These are phyloP conservation scores for Aulographum hederae DNA, from an alignment of 2,329 filamentous ascomycete genomes.

Conservation along the genomic window DNA sequence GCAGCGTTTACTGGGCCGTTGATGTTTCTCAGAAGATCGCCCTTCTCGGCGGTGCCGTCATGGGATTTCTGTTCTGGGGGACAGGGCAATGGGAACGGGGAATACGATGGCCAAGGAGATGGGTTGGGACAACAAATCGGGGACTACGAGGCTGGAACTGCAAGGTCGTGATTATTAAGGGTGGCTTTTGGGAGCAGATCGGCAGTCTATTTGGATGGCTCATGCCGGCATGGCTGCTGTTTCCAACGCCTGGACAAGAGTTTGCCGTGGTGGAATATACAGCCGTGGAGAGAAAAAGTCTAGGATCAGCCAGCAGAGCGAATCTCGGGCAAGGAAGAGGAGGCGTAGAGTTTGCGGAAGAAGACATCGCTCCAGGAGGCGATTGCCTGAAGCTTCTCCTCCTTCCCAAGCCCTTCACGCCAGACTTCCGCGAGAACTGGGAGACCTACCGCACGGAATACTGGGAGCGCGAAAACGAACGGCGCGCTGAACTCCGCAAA, in stretches of 20 bases:
- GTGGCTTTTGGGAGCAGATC: slow-evolving; percentile 64
- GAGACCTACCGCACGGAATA: slow-evolving; percentile 86
- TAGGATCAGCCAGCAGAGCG: too few relatives aligned
- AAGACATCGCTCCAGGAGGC: slow-evolving; percentile 77
- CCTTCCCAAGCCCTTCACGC: slow-evolving; percentile 84
- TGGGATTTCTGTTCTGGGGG: slow-evolving; percentile 72
- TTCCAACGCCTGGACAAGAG: slow-evolving; percentile 44
- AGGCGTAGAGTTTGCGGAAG: slow-evolving; percentile 42
- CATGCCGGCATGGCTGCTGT: slow-evolving; percentile 50
- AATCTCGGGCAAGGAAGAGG: background rate
- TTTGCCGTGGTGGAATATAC: slow-evolving; percentile 61
- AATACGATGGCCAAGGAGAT: slow-evolving; percentile 81
- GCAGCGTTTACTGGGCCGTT: slow-evolving; percentile 90
- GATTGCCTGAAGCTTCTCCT: slow-evolving; percentile 84
- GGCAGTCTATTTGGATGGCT: slow-evolving; percentile 60
- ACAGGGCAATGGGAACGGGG: slow-evolving; percentile 95
- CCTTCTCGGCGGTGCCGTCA: slow-evolving; percentile 79
- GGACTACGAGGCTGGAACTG: slow-evolving; percentile 86
- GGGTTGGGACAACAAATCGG: slow-evolving; percentile 77
- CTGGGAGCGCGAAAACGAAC: slow-evolving; percentile 93
- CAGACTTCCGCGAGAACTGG: slow-evolving; percentile 93
- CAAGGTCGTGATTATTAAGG: slow-evolving; percentile 79
- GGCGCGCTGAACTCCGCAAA: slow-evolving; percentile 52
- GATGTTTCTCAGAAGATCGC: slow-evolving; percentile 82
- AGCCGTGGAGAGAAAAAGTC: slow-evolving; percentile 42